A percentile compares a stretch with the other conserved stretches of the same genome.
Conservation (phyloP, 139 green algal genomes). For the Chlorella vulgaris region DNA sequence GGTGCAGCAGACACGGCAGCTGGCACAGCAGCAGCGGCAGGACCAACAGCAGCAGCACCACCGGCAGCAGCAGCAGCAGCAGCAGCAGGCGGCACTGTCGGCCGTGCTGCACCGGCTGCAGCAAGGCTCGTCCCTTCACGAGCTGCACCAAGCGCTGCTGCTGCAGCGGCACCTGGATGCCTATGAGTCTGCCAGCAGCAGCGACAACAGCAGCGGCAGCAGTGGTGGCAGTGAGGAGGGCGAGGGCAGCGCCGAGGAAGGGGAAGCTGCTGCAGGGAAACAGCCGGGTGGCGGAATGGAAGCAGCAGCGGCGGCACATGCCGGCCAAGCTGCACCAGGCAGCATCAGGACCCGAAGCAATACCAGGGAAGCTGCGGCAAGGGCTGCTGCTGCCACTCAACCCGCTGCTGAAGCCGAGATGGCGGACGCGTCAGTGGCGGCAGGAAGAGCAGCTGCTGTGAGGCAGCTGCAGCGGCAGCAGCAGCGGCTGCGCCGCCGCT, state of each 20-base stretch:
- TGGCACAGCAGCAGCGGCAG: background rate
- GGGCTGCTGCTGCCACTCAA: background rate
- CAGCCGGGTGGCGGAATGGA: background rate
- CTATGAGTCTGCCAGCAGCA: conserved; percentile 3
- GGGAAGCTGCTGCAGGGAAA: background rate
- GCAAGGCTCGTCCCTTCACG: conserved; percentile 1
- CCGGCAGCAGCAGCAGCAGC: conserved; percentile 5
- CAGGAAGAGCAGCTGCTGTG: background rate
- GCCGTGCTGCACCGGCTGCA: background rate
- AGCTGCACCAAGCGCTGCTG: background rate
- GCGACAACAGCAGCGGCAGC: background rate
- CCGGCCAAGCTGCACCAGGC: no score
- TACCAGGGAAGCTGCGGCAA: background rate
- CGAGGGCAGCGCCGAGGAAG: background rate
- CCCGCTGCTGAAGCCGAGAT: background rate
- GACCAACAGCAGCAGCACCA: background rate
- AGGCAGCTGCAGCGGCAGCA: background rate
- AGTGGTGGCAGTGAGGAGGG: background rate
- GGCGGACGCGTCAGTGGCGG: no score
- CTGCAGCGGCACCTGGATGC: conserved; percentile 1
- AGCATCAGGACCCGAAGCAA: no score
- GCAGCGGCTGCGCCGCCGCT: background rate
- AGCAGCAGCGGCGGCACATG: background rate
- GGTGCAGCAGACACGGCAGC: no score
- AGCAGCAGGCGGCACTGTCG: background rate